phyloP scores from a whole-genome alignment of 257 asterid species.

The Nicotiana benthamiana region DNA sequence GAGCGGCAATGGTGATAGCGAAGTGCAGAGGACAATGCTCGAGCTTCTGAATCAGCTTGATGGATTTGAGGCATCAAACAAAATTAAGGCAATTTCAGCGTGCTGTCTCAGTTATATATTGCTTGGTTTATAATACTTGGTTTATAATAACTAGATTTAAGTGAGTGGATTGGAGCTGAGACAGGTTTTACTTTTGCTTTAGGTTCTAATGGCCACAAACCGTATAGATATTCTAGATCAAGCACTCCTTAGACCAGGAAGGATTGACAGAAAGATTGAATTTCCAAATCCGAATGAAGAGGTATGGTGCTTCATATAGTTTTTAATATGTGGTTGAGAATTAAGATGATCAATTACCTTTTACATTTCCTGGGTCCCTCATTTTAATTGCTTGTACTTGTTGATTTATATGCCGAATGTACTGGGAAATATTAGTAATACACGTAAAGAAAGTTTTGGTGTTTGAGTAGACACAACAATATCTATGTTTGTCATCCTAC shows the following conservation, averaged over 20 bases:
- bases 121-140: background rate
- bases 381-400: background rate
- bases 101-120: background rate
- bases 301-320: constrained; percentile 17
- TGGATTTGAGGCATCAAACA: constrained; percentile 90
- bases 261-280: constrained; percentile 83
- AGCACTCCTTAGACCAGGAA: constrained; percentile 87
- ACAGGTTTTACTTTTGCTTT: background rate
- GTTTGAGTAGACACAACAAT: background rate
- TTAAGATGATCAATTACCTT: background rate
- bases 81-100: constrained; percentile 44
- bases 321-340: background rate
- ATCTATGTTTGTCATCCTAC: background rate
- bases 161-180: background rate
- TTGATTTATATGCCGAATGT: background rate
- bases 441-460: background rate
- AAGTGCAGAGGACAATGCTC: constrained; percentile 83
- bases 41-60: constrained; percentile 92
- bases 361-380: background rate
- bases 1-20: constrained; percentile 85
- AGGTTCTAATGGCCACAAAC: constrained; percentile 92
- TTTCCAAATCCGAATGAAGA: constrained; percentile 90
- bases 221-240: constrained; percentile 83
- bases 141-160: no score
- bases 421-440: background rate